phyloP scores from a whole-genome alignment of 768 basidiomycete species.

The Pholiota conissans region DNA sequence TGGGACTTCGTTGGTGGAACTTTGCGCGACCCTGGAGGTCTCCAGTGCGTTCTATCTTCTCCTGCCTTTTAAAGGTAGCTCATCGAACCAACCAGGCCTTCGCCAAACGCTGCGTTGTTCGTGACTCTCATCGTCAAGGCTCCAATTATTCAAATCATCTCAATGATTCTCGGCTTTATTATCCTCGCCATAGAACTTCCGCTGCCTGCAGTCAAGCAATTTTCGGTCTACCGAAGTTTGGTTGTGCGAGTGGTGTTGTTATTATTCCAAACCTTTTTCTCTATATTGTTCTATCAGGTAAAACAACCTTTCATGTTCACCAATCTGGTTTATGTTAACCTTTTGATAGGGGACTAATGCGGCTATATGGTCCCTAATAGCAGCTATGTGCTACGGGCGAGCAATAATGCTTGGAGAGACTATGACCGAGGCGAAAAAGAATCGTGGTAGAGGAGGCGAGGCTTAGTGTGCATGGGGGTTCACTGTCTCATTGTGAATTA shows the following conservation, averaged over 20 bases:
- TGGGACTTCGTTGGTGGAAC: constrained; percentile 92
- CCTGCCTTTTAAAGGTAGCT: not conserved
- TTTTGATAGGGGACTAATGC: constrained; percentile 76
- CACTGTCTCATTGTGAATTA: constrained; percentile 9
- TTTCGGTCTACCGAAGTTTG: constrained; percentile 65
- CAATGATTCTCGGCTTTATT: constrained; percentile 58
- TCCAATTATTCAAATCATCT: constrained; percentile 72
- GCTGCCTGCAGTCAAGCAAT: constrained; percentile 52
- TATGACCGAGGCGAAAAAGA: constrained; percentile 64
- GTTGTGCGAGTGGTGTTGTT: constrained; percentile 62
- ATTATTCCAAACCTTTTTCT: constrained; percentile 59
- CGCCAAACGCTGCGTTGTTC: constrained; percentile 61
- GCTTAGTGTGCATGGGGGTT: constrained; percentile 40
- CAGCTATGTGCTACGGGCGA: constrained; percentile 63
- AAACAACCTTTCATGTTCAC: not conserved
- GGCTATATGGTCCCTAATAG: constrained; percentile 77
- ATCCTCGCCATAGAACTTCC: constrained; percentile 76
- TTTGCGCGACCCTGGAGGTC: constrained; percentile 73
- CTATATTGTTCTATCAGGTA: constrained; percentile 79
- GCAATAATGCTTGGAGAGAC: constrained; percentile 68
- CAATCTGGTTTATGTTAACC: constrained; percentile 3
- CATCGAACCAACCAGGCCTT: constrained; percentile 38
- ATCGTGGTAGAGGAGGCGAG: constrained; percentile 56
- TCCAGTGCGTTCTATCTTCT: constrained; percentile 56
- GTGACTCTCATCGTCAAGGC: constrained; percentile 72